Evolutionary conservation across 169 alveolate species (phyloP), one percentile per base, ranked within the genome.

Genomic region (Sarcocystis neurona): DNA sequence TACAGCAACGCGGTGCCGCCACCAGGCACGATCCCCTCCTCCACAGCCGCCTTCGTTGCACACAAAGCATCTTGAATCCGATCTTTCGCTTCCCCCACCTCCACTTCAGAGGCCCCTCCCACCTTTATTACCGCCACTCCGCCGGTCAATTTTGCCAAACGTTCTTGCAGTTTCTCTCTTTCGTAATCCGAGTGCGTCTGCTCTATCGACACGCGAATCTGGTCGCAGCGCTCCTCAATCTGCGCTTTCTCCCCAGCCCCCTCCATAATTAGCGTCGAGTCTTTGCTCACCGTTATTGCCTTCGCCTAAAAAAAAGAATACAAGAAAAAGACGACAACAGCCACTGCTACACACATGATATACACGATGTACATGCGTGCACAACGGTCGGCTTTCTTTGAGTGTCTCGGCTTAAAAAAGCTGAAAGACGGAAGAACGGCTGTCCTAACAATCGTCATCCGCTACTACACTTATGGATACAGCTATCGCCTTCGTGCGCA

Each of bases 1-100:
- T 90, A 93, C 58, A 93, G 91, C 66, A 93, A 84, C 8, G 95
- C 95, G 2, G 87, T 75, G 39, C 99, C 99, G 6, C 99, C 99
- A 43, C 99, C 99, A 18, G 99, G 99, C 58, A 99, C 99, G 74
- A 98, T 98, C 50, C 99, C 99, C 92, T 98, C 99, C 90, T 97
- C 99, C 41, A 98, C 98, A 18, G 99, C 99, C 58, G 99, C 99
- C 95, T 98, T 97, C 50, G 99, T 98, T 78, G 99, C 99, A 90
- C 99, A 97, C 72, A 98, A 97, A 18, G 99, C 99, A 89, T 99
- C 99, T 79, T 98, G 97, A 80, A 99, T 97, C 89, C 99, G 96
- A 87, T 99, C 99, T 93, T 98, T 98, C 43, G 98, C 96, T 95
- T 98, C 99, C 77, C 99, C 99, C 48, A 98, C 99, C 92, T 93